phyloP scores from a whole-genome alignment of 176 grass and related monocot genomes.

The Oryza rufipogon region DNA sequence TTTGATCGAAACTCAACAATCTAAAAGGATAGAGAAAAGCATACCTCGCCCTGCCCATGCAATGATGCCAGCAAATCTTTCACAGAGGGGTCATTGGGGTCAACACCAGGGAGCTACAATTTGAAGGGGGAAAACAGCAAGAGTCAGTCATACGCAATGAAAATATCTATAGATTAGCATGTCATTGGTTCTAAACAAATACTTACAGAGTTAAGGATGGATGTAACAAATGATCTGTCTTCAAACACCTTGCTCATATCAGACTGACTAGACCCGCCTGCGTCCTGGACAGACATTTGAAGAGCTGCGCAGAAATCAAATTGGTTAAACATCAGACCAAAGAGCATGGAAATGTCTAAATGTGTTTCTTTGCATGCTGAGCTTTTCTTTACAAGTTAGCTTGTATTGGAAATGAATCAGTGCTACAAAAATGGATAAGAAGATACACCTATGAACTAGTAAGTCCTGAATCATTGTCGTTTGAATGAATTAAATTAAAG shows the following conservation, averaged over 20 bases:
- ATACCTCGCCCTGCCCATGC: conserved; percentile 79
- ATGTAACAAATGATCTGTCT: conserved; percentile 95
- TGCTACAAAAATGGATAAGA: conserved; percentile 4
- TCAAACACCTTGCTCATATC: conserved; percentile 91
- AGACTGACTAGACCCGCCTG: conserved; percentile 55
- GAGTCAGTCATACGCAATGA: conserved; percentile 1
- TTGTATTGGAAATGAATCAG: background rate
- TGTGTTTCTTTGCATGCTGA: background rate
- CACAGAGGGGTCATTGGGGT: conserved; percentile 95
- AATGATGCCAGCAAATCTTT: conserved; percentile 91
- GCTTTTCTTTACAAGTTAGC: background rate
- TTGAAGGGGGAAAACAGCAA: conserved; percentile 5
- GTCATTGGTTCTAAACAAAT: background rate
- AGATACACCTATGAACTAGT: background rate
- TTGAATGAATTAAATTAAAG: background rate
- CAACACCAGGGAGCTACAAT: conserved; percentile 95
- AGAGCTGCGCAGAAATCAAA: conserved; percentile 60
- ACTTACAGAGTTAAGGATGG: conserved; percentile 87
- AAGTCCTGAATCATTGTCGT: background rate
- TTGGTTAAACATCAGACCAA: conserved; percentile 6
- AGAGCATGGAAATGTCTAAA: conserved; percentile 19
- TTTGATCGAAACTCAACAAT: background rate
- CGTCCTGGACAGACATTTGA: conserved; percentile 95
- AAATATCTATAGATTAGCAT: conserved; percentile 21
- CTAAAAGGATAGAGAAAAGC: background rate